Evolutionary conservation across 371 early-diverging fungal genomes (phyloP).

Genomic region (Blastocladiella emersonii): DNA sequence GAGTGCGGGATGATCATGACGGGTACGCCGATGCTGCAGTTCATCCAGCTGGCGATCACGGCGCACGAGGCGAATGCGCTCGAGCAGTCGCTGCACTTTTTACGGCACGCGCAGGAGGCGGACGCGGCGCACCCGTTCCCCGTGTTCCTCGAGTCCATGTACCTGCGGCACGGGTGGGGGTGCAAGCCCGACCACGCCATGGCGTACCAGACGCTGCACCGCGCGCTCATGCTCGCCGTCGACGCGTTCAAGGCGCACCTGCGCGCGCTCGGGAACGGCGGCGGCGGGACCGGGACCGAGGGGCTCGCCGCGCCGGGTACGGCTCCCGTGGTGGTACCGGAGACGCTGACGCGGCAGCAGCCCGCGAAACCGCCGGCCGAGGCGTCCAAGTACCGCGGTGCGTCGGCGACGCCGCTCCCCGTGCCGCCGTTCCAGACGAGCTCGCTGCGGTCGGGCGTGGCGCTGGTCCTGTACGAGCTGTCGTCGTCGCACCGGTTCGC

Average conservation of each 20-base stretch:
- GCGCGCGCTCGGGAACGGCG: not conserved
- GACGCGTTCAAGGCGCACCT: not conserved
- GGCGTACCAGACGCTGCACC: not conserved
- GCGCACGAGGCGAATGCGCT: not conserved
- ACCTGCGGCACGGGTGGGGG: slow-evolving; percentile 2
- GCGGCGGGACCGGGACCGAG: not conserved
- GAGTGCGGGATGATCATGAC: too few relatives aligned
- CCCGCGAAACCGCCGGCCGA: not conserved
- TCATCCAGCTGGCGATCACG: not conserved
- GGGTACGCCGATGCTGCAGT: not conserved
- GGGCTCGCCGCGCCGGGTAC: not conserved
- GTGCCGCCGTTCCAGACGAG: not conserved
- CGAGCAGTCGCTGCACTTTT: not conserved
- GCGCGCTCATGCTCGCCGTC: not conserved
- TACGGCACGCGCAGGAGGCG: not conserved
- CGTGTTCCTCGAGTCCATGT: not conserved
- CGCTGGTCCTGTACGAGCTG: not conserved
- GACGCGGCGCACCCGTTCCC: not conserved
- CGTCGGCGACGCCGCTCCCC: not conserved
- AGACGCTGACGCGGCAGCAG: not conserved
- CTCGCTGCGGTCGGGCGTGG: not conserved
- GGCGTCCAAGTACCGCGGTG: not conserved
- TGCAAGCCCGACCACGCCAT: not conserved
- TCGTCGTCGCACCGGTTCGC: not conserved
- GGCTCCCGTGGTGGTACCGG: not conserved